Base-by-base conservation (phyloP, 23 red algal species). In the Gracilaria domingensis region DNA sequence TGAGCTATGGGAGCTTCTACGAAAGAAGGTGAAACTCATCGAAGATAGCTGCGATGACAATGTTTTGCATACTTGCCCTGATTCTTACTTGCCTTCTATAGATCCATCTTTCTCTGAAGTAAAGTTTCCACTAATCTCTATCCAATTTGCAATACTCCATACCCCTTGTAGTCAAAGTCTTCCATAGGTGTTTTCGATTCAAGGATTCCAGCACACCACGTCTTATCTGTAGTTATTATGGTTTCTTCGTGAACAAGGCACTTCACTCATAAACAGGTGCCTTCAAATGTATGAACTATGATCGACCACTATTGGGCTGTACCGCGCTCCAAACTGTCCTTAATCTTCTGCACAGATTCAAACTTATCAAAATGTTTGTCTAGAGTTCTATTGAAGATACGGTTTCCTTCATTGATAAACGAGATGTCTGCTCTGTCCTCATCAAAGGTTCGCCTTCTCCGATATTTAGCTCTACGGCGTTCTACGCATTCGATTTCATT, bases 371-470 rank as follows among this genome's bases (percentile, higher is more conserved):
- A 95, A 35, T 85, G 81, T 56, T 78, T 76, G 16, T 89, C 93
- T 49, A 95, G 64, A 69, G 72, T 88, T 26, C 80, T 48, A 78
- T 95, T 95, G 74, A 95, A 95, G 34, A 79, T 54, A 13, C 93
- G 82, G 55, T 95, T 95, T 9, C 84, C 86, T 72, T 95, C 93
- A 74, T 95, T 95, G 47, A 95, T 95, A 58, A 88, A 95, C 24
- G 72, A 67, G 51, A 95, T 95, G 65, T 95, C 93, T 16, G 72
- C 58, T 53, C 70, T 53, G 40, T 88, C 85, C 73, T 95, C 84
- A 77, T 95, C 93, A 59, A 88, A 87, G 11, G 66, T 77, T 54
- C 81, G 57, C 39, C 82, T 53, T 65, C 86, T 54, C 38, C 81
- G 74, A 38, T 79, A 87, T 65, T 88, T 87, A 18, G 45, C 82